These are phyloP conservation scores for Casuarina glauca DNA, from an alignment of 306 rosid genomes.

Conservation along the genomic window DNA sequence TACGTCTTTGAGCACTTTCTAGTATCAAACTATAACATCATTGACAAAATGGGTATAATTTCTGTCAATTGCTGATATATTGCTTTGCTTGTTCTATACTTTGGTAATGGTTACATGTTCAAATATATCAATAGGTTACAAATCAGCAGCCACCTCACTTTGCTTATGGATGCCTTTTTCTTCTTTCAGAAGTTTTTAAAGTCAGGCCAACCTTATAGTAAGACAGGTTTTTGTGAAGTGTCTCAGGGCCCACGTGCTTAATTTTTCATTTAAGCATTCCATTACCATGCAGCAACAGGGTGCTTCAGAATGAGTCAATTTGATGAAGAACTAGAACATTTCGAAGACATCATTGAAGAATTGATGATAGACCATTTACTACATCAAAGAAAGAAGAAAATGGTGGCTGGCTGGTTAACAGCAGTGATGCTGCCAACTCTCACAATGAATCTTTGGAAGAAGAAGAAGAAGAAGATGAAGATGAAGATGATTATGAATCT, in stretches of 20 bases:
- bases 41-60: background rate
- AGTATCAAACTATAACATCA: background rate
- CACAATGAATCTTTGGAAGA: constrained; percentile 60
- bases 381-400: constrained; percentile 34
- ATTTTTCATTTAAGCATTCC: background rate
- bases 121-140: constrained; percentile 56
- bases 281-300: constrained; percentile 60
- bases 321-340: constrained; percentile 92
- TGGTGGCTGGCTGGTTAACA: constrained; percentile 25
- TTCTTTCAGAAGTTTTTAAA: constrained; percentile 91
- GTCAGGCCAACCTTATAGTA: constrained; percentile 91
- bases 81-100: constrained; percentile 24
- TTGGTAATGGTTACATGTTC: background rate
- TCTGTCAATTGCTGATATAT: background rate
- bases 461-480: constrained; percentile 16
- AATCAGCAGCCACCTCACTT: constrained; percentile 96
- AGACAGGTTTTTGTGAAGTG: constrained; percentile 13
- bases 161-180: constrained; percentile 90
- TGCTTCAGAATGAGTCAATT: constrained; percentile 67
- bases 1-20: background rate
- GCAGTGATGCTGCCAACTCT: constrained; percentile 34
- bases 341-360: constrained; percentile 77
- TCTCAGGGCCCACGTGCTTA: background rate
- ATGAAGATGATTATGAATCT: constrained; percentile 23
- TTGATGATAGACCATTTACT: constrained; percentile 43